A percentile compares a stretch with the other conserved stretches of the same genome.
These are phyloP conservation scores for Przewalskia tangutica DNA, from an alignment of 257 asterid species.

Conservation along the genomic window DNA sequence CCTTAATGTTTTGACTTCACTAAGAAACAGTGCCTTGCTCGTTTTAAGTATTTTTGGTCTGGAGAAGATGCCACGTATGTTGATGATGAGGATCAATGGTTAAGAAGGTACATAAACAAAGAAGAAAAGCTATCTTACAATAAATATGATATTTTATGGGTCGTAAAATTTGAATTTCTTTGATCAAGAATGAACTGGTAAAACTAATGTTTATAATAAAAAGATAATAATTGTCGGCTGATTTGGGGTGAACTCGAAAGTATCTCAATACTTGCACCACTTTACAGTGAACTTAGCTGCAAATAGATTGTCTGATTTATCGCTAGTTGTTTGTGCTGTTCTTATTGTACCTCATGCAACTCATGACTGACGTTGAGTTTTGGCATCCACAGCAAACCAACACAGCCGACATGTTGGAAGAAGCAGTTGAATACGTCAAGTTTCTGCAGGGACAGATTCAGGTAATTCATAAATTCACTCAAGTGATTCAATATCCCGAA, in stretches of 20 bases:
- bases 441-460: conserved; percentile 76
- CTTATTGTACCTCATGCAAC: neutral
- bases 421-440: conserved; percentile 83
- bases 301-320: neutral
- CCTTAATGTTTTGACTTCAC: neutral
- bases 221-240: neutral
- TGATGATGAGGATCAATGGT: neutral
- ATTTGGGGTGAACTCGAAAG: neutral
- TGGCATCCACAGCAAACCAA: conserved; percentile 68
- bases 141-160: neutral
- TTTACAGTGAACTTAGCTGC: neutral
- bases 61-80: neutral
- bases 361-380: conserved; percentile 7
- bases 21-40: neutral
- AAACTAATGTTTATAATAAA: neutral
- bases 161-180: neutral
- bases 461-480: conserved; percentile 27
- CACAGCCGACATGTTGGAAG: conserved; percentile 98
- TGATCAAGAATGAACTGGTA: neutral
- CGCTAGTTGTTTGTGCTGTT: neutral
- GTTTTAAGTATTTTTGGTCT: neutral
- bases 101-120: neutral
- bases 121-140: neutral
- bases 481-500: neutral
- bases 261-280: neutral